Base-by-base conservation (phyloP, 306 rosid species). In the Vigna trinervia region DNA sequence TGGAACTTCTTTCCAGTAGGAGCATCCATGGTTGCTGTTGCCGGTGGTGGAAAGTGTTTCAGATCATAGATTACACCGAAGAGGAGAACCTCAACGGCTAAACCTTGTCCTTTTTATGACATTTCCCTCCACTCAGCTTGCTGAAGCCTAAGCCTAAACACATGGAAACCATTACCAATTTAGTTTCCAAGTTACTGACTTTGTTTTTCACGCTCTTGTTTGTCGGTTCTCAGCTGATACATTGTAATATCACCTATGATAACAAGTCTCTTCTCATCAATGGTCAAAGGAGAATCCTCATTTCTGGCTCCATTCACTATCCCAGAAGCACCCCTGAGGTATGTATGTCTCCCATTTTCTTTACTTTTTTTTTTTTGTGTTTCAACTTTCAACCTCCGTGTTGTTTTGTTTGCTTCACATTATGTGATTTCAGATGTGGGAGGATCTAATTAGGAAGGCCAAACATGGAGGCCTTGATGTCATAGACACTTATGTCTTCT, bases 261-360 rank as follows among this genome's bases (percentile, higher is more conserved):
- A 91, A 70, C 70, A 95, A 91, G 81, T 79, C 97, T 78, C 90
- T 95, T 75, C 66, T 92, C 86, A 92, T 95, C 87, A 85, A 92
- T 84, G 97, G 97, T 85, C 88, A 71, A 58, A 82, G 99, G 80
- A 93, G 86, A 87, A 71, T 95, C 54, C 96, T 95, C 75, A 80
- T 95, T 52, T 95, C 99, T 7, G 99, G 99, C 9, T 95, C 99
- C 77, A 95, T 95, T 84, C 98, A 92, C 86, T 95, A 95, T 82
- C 97, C 98, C 73, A 87, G 98, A 87, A 95, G 98, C 86, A 88
- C 96, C 22, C 98, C 97, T 43, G 91, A 92, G 28, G 98, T 90
- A 81, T 23, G 46, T 53, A 12, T 47, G 59, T 26, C 54, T 46
- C 79, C 28, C 75, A 34, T 41, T 58, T 3, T 38, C 57, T 60